These are phyloP conservation scores for Lathyrus tuberosus DNA, from an alignment of 306 rosid species.

Conservation along the genomic window DNA sequence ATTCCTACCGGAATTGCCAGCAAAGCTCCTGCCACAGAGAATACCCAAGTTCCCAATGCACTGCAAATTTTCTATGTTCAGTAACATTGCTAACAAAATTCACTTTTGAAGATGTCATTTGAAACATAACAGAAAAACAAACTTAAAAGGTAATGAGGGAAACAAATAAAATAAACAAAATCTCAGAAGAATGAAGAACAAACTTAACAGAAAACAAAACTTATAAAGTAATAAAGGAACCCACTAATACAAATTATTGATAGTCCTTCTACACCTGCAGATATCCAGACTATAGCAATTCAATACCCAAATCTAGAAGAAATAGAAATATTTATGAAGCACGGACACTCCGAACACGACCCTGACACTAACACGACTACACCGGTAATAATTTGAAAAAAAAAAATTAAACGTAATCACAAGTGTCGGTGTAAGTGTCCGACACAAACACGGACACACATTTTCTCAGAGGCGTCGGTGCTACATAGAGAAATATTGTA, in stretches of 20 bases:
- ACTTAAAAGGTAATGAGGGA: background rate
- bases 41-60: conserved; percentile 94
- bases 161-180: background rate
- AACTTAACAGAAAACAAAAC: too few species aligned
- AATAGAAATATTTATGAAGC: background rate
- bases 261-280: background rate
- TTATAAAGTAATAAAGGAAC: background rate
- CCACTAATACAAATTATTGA: background rate
- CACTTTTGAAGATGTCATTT: background rate
- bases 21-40: conserved; percentile 93
- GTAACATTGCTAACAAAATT: conserved; percentile 14
- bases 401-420: too few species aligned
- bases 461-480: too few species aligned
- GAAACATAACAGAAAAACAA: background rate
- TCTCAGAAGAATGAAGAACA: background rate
- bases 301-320: background rate
- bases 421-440: too few species aligned
- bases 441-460: too few species aligned
- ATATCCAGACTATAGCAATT: background rate
- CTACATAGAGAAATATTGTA: background rate
- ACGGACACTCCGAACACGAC: too few species aligned
- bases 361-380: too few species aligned
- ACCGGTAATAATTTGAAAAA: too few species aligned
- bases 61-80: conserved; percentile 52
- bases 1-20: conserved; percentile 94